Percentiles rank a stretch among this genome's conserved stretches.
phyloP scores from a whole-genome alignment of 164 flowering plant species.

The Tetrastigma voinierianum region DNA sequence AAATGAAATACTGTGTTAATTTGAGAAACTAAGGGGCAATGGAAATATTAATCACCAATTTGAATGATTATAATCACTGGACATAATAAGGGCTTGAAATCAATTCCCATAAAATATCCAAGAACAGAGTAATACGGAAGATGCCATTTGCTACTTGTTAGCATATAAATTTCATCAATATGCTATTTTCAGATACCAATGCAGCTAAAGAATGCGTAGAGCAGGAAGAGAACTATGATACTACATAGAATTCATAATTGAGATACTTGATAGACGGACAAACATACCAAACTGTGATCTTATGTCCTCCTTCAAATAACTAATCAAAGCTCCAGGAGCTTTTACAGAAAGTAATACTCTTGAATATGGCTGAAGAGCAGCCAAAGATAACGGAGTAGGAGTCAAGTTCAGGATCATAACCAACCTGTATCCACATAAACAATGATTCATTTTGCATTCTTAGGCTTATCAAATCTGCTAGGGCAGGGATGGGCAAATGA shows the following conservation, averaged over 20 bases:
- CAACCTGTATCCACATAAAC: constrained; percentile 59
- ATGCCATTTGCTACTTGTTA: no score
- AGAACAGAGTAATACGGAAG: no score
- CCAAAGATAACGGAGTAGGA: constrained; percentile 95
- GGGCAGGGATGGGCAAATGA: neutral
- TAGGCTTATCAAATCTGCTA: neutral
- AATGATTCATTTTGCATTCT: neutral
- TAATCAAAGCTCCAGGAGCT: constrained; percentile 81
- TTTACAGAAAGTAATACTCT: constrained; percentile 60
- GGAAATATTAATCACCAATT: no score
- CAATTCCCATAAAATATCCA: no score
- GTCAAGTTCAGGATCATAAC: constrained; percentile 89
- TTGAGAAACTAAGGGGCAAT: no score
- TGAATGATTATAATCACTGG: no score
- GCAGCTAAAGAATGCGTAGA: no score
- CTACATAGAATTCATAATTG: neutral
- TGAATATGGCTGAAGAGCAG: constrained; percentile 80
- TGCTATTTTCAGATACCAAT: no score
- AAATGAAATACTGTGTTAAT: no score
- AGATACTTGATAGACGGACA: constrained; percentile 1
- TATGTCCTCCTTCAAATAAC: constrained; percentile 58
- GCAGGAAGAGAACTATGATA: no score
- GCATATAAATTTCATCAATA: no score
- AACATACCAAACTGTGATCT: constrained; percentile 51
- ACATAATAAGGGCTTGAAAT: no score